phyloP scores from a whole-genome alignment of 805 yeast species.

The Lipomyces sp. region DNA sequence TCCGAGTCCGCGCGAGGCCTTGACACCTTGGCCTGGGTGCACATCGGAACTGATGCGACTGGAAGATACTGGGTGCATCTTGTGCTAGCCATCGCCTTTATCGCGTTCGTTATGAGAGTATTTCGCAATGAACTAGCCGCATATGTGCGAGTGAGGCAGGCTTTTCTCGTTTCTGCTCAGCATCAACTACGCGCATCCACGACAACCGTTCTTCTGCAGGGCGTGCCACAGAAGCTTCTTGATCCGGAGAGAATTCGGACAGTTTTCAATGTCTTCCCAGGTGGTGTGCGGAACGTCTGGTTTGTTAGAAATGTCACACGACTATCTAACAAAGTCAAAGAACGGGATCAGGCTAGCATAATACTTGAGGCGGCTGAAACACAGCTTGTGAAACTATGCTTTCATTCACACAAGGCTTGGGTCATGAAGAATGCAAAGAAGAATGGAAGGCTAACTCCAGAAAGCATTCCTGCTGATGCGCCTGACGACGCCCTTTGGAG shows the following conservation, averaged over 20 bases:
- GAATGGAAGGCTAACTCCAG: neutral
- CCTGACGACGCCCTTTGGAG: conserved; percentile 28
- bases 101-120: conserved; percentile 55
- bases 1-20: conserved; percentile 45
- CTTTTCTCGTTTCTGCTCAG: conserved; percentile 37
- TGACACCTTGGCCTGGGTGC: conserved; percentile 69
- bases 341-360: conserved; percentile 36
- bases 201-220: conserved; percentile 65
- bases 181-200: conserved; percentile 33
- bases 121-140: conserved; percentile 55
- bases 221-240: conserved; percentile 51
- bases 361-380: conserved; percentile 44
- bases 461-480: conserved; percentile 10
- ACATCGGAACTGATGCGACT: conserved; percentile 54
- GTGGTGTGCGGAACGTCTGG: conserved; percentile 58
- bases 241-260: conserved; percentile 51
- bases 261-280: conserved; percentile 55
- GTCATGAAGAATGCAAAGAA: neutral
- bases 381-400: conserved; percentile 38
- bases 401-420: conserved; percentile 23
- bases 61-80: conserved; percentile 60
- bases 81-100: conserved; percentile 52
- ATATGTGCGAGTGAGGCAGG: conserved; percentile 50
- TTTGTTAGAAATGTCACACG: conserved; percentile 48
- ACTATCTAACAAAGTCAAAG: conserved; percentile 38